These are phyloP conservation scores for Pyrenochaeta sp. DNA, from an alignment of 2,329 filamentous ascomycete species.

Conservation along the genomic window DNA sequence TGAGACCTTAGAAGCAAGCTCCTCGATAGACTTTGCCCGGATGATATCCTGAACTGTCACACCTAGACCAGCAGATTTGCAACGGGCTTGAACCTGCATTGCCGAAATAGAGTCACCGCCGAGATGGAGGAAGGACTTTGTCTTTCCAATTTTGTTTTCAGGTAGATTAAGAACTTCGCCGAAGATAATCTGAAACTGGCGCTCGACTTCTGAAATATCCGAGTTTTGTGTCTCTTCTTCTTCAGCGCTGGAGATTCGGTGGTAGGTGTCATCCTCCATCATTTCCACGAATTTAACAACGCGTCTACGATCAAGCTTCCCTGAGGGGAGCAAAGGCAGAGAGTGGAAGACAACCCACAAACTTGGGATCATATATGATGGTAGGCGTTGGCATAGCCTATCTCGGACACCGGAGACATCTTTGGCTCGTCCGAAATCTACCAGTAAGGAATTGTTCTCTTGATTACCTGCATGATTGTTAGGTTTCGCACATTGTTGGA, in stretches of 20 bases:
- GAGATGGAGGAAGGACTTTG: conserved; percentile 48
- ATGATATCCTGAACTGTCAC: neutral
- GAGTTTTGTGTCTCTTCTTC: too few species aligned
- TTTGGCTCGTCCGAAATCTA: conserved; percentile 9
- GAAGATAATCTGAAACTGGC: too few species aligned
- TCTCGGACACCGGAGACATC: conserved; percentile 10
- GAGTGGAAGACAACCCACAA: conserved; percentile 20
- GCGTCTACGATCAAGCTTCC: conserved; percentile 25
- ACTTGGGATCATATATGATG: conserved; percentile 32
- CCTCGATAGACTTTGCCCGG: neutral
- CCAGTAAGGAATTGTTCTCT: conserved; percentile 37
- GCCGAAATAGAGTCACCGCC: conserved; percentile 56
- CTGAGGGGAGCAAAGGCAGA: conserved; percentile 28
- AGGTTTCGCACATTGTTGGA: too few species aligned
- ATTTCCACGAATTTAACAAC: conserved; percentile 22
- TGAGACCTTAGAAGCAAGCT: too few species aligned
- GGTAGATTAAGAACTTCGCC: too few species aligned
- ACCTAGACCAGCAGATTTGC: neutral
- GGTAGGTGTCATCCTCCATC: conserved; percentile 22
- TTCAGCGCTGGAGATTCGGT: neutral
- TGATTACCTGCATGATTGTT: too few species aligned
- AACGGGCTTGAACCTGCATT: conserved; percentile 34
- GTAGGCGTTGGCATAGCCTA: conserved; percentile 10
- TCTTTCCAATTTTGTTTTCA: too few species aligned
- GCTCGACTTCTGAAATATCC: too few species aligned